Conservation (phyloP, 306 rosid genomes). For the Datisca glomerata region DNA sequence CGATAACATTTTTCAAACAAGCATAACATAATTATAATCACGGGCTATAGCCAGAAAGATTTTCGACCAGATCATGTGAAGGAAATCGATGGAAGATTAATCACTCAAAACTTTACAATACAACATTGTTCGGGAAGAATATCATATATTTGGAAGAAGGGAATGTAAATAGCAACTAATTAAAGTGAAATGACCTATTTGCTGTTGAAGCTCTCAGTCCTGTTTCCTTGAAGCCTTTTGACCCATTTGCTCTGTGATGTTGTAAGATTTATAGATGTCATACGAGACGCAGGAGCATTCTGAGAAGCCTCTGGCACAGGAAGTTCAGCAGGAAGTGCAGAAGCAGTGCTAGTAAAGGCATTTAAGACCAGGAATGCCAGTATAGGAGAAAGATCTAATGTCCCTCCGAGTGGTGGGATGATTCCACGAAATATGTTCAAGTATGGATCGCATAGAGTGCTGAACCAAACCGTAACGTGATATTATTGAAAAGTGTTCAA, state of each 20-base stretch:
- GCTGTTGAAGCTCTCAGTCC: slow-evolving; percentile 27
- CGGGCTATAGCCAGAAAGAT: too few species aligned
- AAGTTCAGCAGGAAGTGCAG: slow-evolving; percentile 98
- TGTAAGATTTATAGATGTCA: slow-evolving; percentile 20
- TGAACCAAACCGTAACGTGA: slow-evolving; percentile 34
- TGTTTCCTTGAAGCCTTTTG: slow-evolving; percentile 57
- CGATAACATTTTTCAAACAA: too few species aligned
- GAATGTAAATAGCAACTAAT: too few species aligned
- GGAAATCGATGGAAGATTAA: too few species aligned
- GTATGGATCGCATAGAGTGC: slow-evolving; percentile 92
- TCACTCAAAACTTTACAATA: too few species aligned
- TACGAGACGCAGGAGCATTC: slow-evolving; percentile 17
- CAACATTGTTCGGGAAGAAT: too few species aligned
- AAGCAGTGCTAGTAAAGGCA: slow-evolving; percentile 83
- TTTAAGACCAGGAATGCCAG: slow-evolving; percentile 76
- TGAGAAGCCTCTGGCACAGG: slow-evolving; percentile 35
- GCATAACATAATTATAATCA: too few species aligned
- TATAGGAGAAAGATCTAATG: slow-evolving; percentile 89
- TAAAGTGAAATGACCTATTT: too few species aligned
- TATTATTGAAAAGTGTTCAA: slow-evolving; percentile 9
- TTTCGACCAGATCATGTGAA: too few species aligned
- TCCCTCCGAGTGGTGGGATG: slow-evolving; percentile 90
- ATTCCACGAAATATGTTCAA: slow-evolving; percentile 93
- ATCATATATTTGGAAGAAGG: too few species aligned
- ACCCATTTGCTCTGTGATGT: slow-evolving; percentile 72